Base-by-base conservation (phyloP, 140 eudicot species). In the Anethum foeniculum region DNA sequence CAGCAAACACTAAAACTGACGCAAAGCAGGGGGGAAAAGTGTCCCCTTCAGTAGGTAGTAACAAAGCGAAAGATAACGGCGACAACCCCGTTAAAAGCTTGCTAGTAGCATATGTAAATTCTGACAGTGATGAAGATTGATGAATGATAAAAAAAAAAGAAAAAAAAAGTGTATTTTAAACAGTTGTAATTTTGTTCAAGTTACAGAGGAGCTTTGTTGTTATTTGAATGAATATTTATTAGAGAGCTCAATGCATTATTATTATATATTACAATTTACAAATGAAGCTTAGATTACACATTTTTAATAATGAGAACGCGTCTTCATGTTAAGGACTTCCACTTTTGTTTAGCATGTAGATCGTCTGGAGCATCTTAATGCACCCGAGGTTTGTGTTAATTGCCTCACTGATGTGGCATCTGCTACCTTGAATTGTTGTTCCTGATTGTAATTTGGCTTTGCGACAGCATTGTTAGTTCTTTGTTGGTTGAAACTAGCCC, bases 111-210 rank as follows among this genome's bases (percentile, higher is more conserved):
- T 95, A 95, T 81, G 95, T 88, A 76, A 95, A 89, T 77, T 92
- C 99, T 39, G 99, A 95, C 81, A 89, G 91, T 52, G 98, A 94
- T 64, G 96, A 94, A 79, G 91, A 88, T 68, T 88, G 87, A 88
- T 78, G 14, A 12, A 25, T 64, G 62, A 34, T 34, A 34, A 34
- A 64, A n/a, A n/a, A n/a, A n/a, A n/a, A n/a, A n/a, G n/a, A n/a
- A n/a, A n/a, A n/a, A n/a, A 32, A 64, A 13, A 47, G 19, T 41
- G 47, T 79, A 79, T 62, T 41, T 43, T 27, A 1, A 64, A 62
- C 72, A 79, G 43, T 64, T 39, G 47, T 39, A n/a, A 25, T 58
- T n/a, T 67, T 79, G 82, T 67, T 44, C 19, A 39, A 28, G 43
- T 46, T 43, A 64, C n/a, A 64, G 58, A 67, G 30, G 39, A 79